Evolutionary conservation across 1,284 basidiomycete species (phyloP).

Genomic region (Trametes sp.): DNA sequence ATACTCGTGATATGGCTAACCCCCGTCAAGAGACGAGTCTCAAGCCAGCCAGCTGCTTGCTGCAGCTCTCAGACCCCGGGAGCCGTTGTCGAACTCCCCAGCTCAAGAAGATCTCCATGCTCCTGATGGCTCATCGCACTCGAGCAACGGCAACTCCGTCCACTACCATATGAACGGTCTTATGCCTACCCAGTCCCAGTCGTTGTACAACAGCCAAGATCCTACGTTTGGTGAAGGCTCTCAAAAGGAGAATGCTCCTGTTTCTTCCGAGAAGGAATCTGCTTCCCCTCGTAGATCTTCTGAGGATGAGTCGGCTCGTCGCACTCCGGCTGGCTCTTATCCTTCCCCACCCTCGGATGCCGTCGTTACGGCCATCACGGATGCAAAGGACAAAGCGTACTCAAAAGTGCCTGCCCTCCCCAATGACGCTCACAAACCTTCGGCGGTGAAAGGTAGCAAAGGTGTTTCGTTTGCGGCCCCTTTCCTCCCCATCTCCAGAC

Average conservation of each 20-base stretch:
- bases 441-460: constrained; percentile 14
- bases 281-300: constrained; percentile 2
- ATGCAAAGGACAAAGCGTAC: constrained; percentile 10
- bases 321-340: constrained; percentile 8
- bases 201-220: constrained; percentile 45
- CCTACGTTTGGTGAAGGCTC: constrained; percentile 47
- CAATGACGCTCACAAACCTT: neutral
- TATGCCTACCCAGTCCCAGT: constrained; percentile 59
- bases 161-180: constrained; percentile 65
- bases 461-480: constrained; percentile 18
- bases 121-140: constrained; percentile 20
- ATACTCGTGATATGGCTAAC: neutral
- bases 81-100: neutral
- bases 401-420: neutral
- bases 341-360: constrained; percentile 9
- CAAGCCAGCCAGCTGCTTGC: constrained; percentile 30
- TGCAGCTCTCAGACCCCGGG: constrained; percentile 25
- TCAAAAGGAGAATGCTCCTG: constrained; percentile 58
- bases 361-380: neutral
- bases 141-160: constrained; percentile 25
- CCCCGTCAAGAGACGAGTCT: constrained; percentile 21
- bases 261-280: constrained; percentile 21
- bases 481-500: constrained; percentile 5
- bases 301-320: constrained; percentile 8
- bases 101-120: constrained; percentile 7